Evolutionary conservation across 2,329 filamentous ascomycete genomes (phyloP).

Genomic region (Paraphaeosphaeria minitans): DNA sequence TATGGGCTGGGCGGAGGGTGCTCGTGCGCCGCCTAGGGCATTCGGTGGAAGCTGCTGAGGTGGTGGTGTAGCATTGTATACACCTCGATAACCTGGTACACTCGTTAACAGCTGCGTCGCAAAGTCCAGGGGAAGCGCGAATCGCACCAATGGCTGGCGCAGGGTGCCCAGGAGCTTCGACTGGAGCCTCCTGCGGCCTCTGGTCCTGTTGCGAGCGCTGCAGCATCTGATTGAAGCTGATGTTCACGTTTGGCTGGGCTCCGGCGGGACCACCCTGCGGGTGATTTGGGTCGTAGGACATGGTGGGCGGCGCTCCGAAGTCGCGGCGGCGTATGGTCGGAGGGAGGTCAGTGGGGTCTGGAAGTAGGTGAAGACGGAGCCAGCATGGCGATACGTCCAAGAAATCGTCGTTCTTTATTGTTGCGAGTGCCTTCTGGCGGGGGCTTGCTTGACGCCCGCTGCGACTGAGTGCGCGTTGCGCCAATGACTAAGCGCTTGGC

Average conservation of each 20-base stretch:
- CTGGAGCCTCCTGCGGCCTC: conserved; percentile 27
- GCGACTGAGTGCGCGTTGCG: not conserved
- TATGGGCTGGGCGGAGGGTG: conserved; percentile 29
- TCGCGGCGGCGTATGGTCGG: conserved; percentile 10
- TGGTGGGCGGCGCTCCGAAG: conserved; percentile 15
- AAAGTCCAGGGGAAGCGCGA: conserved; percentile 4
- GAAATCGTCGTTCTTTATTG: conserved; percentile 24
- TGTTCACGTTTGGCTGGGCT: conserved; percentile 35
- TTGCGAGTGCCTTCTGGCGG: conserved; percentile 4
- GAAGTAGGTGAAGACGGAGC: conserved; percentile 22
- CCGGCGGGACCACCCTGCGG: conserved; percentile 39
- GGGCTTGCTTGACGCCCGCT: conserved; percentile 8
- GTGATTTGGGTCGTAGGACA: conserved; percentile 37
- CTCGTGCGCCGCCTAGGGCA: conserved; percentile 37
- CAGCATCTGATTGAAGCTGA: conserved; percentile 45
- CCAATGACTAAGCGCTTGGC: not conserved
- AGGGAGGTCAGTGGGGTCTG: conserved; percentile 28
- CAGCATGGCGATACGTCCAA: conserved; percentile 39
- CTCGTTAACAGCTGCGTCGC: conserved; percentile 22
- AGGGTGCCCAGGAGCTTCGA: conserved; percentile 31
- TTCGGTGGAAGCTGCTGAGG: conserved; percentile 56
- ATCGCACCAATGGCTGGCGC: conserved; percentile 34
- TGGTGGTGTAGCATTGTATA: conserved; percentile 47
- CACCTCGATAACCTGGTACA: conserved; percentile 40
- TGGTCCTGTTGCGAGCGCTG: conserved; percentile 43